phyloP scores from a whole-genome alignment of 345 rosid species.

The Sisymbrium altissimum region DNA sequence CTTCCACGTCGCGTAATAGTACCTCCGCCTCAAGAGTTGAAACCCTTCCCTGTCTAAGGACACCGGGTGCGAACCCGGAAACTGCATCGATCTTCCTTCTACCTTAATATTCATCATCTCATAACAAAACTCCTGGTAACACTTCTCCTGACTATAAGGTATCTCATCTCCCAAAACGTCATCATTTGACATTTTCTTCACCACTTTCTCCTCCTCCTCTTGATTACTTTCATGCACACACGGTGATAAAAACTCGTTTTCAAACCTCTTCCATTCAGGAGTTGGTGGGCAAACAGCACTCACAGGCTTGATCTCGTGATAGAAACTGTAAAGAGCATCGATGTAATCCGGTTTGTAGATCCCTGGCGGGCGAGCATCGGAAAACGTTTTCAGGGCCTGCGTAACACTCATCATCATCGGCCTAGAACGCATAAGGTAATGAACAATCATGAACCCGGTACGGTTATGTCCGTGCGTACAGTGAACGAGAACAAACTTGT shows the following conservation, averaged over 20 bases:
- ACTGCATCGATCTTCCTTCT: slow-evolving; percentile 43
- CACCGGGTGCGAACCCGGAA: slow-evolving; percentile 76
- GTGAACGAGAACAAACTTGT: slow-evolving; percentile 70
- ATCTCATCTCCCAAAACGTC: slow-evolving; percentile 84
- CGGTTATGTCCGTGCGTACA: slow-evolving; percentile 95
- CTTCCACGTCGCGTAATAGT: slow-evolving; percentile 94
- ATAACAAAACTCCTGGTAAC: slow-evolving; percentile 44
- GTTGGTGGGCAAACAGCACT: slow-evolving; percentile 56
- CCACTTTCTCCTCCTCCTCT: slow-evolving; percentile 34
- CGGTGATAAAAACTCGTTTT: slow-evolving; percentile 16
- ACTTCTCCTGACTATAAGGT: slow-evolving; percentile 50
- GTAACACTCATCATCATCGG: slow-evolving; percentile 53
- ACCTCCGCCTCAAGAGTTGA: slow-evolving; percentile 68
- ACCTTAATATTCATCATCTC: slow-evolving; percentile 48
- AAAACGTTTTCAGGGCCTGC: slow-evolving; percentile 61
- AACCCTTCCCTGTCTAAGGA: slow-evolving; percentile 71
- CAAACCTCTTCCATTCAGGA: slow-evolving; percentile 90
- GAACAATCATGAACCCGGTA: slow-evolving; percentile 86
- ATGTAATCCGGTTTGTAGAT: slow-evolving; percentile 78
- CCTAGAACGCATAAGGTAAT: slow-evolving; percentile 70
- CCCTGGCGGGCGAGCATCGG: slow-evolving; percentile 80
- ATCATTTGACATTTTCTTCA: slow-evolving; percentile 56
- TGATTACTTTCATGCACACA: slow-evolving; percentile 50
- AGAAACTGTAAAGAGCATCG: slow-evolving; percentile 57
- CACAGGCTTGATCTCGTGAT: slow-evolving; percentile 73